These are phyloP conservation scores for Apiospora marii DNA, from an alignment of 2,329 filamentous ascomycete species.

Conservation along the genomic window DNA sequence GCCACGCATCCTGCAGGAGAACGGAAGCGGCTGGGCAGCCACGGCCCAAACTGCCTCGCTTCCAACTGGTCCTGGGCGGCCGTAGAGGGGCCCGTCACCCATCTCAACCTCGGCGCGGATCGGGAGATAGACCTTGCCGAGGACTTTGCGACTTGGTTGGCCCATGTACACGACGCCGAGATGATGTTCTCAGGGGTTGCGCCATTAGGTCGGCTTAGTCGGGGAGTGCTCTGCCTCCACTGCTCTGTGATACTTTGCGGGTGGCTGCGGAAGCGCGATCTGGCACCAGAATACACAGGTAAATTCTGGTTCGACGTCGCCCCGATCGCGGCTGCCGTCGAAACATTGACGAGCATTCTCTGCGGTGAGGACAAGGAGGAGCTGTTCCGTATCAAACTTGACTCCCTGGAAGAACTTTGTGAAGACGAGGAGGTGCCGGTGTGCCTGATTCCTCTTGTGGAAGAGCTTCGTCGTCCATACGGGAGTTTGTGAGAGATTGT, in stretches of 20 bases:
- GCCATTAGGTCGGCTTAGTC: background rate
- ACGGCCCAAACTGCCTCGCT: background rate
- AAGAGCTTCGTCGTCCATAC: background rate
- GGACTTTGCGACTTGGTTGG: background rate
- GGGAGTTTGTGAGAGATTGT: background rate
- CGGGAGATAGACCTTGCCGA: background rate
- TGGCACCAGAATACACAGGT: background rate
- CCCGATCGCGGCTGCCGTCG: no score
- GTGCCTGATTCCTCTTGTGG: background rate
- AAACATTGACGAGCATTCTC: no score
- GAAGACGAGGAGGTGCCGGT: background rate
- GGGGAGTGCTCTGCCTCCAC: background rate
- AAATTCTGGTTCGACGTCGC: no score
- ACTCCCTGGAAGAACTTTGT: background rate
- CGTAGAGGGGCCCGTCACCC: background rate
- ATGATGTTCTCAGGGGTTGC: background rate
- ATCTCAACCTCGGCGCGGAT: background rate
- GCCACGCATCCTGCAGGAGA: no score
- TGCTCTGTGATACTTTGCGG: background rate
- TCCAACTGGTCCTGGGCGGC: conserved; percentile 23
- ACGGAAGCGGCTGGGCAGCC: no score
- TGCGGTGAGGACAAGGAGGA: background rate
- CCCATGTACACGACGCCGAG: background rate
- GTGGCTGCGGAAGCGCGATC: background rate
- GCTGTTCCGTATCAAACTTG: background rate